These are phyloP conservation scores for Alternaria gansuensis DNA, from an alignment of 2,329 filamentous ascomycete genomes.

Conservation along the genomic window DNA sequence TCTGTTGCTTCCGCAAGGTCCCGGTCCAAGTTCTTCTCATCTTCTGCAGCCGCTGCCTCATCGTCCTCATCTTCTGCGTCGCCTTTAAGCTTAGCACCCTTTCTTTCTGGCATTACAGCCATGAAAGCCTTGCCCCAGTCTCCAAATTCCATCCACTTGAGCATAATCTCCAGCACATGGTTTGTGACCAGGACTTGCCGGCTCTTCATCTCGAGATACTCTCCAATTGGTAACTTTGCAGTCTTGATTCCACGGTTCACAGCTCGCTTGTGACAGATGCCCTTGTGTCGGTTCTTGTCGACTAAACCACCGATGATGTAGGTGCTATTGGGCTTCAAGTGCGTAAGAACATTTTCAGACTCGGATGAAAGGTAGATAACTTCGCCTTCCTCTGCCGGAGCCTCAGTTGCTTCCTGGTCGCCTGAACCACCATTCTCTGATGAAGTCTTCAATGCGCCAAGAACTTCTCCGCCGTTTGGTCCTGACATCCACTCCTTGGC, in stretches of 20 bases:
- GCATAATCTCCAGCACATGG: constrained; percentile 96
- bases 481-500: constrained; percentile 74
- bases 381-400: constrained; percentile 58
- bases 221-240: constrained; percentile 91
- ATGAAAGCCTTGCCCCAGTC: constrained; percentile 94
- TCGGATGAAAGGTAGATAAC: constrained; percentile 92
- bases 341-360: constrained; percentile 82
- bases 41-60: constrained; percentile 21
- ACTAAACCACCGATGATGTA: constrained; percentile 96
- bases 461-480: constrained; percentile 65
- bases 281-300: constrained; percentile 96
- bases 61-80: constrained; percentile 28
- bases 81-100: constrained; percentile 74
- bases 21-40: constrained; percentile 10
- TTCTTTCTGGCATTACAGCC: constrained; percentile 87
- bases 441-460: constrained; percentile 62
- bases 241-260: constrained; percentile 79
- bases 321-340: constrained; percentile 84
- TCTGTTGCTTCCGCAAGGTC: constrained; percentile 18
- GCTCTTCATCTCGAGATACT: constrained; percentile 90
- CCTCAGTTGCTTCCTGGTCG: constrained; percentile 30
- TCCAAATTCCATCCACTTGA: constrained; percentile 86
- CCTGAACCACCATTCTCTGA: constrained; percentile 54
- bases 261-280: constrained; percentile 86
- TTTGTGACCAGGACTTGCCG: constrained; percentile 90